Conservation (phyloP, 2,329 filamentous ascomycete species). For the Trichoderma hamatum region DNA sequence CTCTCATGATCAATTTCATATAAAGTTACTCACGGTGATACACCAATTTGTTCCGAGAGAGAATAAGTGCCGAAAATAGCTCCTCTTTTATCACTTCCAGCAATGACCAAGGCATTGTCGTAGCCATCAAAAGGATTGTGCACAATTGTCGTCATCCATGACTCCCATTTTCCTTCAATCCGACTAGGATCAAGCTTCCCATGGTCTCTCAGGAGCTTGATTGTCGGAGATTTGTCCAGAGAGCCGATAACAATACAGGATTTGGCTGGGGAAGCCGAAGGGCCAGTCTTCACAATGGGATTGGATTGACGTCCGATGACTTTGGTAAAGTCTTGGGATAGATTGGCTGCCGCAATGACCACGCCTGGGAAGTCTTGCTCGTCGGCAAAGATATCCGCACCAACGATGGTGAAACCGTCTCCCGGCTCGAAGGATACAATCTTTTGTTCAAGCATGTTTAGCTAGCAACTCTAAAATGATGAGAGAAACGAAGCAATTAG, state of each 20-base stretch:
- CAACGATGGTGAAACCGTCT: slow-evolving; percentile 35
- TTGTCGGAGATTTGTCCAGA: slow-evolving; percentile 30
- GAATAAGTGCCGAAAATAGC: slow-evolving; percentile 64
- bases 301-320: slow-evolving; percentile 32
- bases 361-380: slow-evolving; percentile 39
- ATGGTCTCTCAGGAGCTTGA: slow-evolving; percentile 28
- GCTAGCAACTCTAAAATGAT: background rate
- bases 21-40: slow-evolving; percentile 49
- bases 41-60: slow-evolving; percentile 63
- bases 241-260: slow-evolving; percentile 35
- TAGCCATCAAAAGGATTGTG: slow-evolving; percentile 48
- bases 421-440: slow-evolving; percentile 35
- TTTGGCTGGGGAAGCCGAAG: background rate
- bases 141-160: slow-evolving; percentile 54
- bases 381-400: slow-evolving; percentile 38
- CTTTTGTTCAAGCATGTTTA: slow-evolving; percentile 35
- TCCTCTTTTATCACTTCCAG: slow-evolving; percentile 61
- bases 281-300: slow-evolving; percentile 17
- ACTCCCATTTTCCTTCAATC: slow-evolving; percentile 56
- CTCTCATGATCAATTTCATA: background rate
- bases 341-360: slow-evolving; percentile 40
- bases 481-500: background rate
- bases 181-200: slow-evolving; percentile 32
- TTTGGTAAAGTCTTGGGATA: slow-evolving; percentile 36
- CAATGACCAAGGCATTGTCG: slow-evolving; percentile 56